Base-by-base conservation (phyloP, 139 green algal genomes). In the Chlamydomonas asymmetrica region DNA sequence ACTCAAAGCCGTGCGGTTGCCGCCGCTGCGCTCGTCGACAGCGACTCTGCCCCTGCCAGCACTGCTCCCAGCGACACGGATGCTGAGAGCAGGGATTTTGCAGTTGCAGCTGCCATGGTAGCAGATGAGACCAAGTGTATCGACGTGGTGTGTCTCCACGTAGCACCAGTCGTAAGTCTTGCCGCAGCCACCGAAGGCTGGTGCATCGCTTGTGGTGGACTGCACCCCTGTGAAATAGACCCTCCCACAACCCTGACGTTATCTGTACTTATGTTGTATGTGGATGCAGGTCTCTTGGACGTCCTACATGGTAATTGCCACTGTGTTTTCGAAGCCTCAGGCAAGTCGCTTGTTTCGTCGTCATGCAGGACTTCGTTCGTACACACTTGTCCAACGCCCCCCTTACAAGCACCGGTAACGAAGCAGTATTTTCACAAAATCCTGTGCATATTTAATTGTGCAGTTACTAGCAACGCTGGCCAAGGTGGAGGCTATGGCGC, bases 251-350 rank as follows among this genome's bases (percentile, higher is more conserved):
- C 45, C 45, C 45, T 25, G 23, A 8, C 48, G 4, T 5, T 9
- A 29, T 35, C 57, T 18, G 25, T 18, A 13, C n/a, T 7, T 18
- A 64, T 7, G 29, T 41, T 40, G 25, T 8, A 6, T 25, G 10
- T 31, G 1, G 2, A 6, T 39, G 59, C 56, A 68, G 13, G 70
- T 76, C 32, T 68, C 56, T 57, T 76, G 70, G 70, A 76, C 70
- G 16, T 68, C 56, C 34, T 76, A 68, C 39, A 39, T 76, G 39
- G 70, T 76, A 16, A 7, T 76, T 0, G 70, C 39, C 29, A 76
- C 70, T 0, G 70, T 76, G 50, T 76, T 66, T 57, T 61, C 38
- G 56, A 76, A 76, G 70, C 70, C 70, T n/a, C n/a, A n/a, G n/a
- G n/a, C n/a, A n/a, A n/a, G n/a, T n/a, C n/a, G n/a, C n/a, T n/a